Evolutionary conservation across 495 filamentous ascomycete genomes (phyloP).

Genomic region (Daldinia vernicosa): DNA sequence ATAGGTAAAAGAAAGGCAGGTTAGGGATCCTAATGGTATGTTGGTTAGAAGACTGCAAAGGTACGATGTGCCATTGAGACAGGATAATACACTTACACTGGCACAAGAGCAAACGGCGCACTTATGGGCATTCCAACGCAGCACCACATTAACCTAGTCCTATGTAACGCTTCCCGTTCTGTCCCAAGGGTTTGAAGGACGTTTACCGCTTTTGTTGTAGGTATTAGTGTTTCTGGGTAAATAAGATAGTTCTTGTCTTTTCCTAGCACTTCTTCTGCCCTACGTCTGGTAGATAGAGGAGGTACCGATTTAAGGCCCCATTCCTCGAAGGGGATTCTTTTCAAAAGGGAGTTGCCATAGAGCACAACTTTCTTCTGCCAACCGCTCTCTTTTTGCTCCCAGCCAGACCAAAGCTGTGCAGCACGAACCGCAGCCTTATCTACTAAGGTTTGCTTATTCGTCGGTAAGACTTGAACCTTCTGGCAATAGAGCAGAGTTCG

Average conservation of each 20-base stretch:
- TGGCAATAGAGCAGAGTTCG: constrained; percentile 95
- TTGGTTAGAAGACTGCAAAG: constrained; percentile 14
- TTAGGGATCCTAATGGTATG: constrained; percentile 75
- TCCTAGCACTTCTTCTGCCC: constrained; percentile 68
- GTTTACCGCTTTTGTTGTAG: constrained; percentile 64
- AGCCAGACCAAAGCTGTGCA: constrained; percentile 77
- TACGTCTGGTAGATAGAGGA: constrained; percentile 73
- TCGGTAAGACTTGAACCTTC: constrained; percentile 62
- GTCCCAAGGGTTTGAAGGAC: constrained; percentile 73
- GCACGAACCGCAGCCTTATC: constrained; percentile 75
- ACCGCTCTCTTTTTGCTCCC: constrained; percentile 83
- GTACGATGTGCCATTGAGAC: not conserved
- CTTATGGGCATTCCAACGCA: constrained; percentile 85
- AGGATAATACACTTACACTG: constrained; percentile 69
- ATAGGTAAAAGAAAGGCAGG: constrained; percentile 96
- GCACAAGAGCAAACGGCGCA: constrained; percentile 80
- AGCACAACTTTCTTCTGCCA: constrained; percentile 88
- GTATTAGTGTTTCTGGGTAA: constrained; percentile 76
- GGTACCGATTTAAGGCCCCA: constrained; percentile 96
- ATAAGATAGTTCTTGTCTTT: constrained; percentile 76
- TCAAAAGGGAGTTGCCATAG: constrained; percentile 86
- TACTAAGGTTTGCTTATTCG: constrained; percentile 60
- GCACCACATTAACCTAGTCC: constrained; percentile 78
- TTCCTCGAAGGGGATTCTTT: constrained; percentile 93
- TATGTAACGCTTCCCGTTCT: constrained; percentile 83